Conservation (phyloP, 2,329 filamentous ascomycete species). For the Aspergillus amoenus region DNA sequence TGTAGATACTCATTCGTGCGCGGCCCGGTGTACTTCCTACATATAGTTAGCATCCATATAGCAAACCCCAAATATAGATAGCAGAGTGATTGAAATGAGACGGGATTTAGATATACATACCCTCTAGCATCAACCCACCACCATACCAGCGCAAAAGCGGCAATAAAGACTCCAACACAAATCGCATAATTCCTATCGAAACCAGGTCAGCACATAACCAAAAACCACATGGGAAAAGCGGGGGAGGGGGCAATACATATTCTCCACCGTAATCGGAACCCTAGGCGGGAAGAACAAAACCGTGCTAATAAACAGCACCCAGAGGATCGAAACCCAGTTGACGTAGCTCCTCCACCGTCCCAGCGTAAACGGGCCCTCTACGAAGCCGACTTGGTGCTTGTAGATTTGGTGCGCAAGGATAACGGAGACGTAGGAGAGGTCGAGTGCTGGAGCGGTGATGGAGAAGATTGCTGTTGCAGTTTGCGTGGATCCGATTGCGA, state of each 20-base stretch:
- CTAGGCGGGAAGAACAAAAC: slow-evolving; percentile 57
- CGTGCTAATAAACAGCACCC: slow-evolving; percentile 63
- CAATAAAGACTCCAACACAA: slow-evolving; percentile 48
- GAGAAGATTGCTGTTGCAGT: slow-evolving; percentile 52
- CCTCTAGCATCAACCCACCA: slow-evolving; percentile 46
- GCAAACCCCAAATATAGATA: slow-evolving; percentile 11
- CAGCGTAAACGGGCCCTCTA: slow-evolving; percentile 59
- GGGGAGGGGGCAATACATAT: slow-evolving; percentile 40
- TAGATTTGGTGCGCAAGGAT: slow-evolving; percentile 60
- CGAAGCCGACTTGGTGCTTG: slow-evolving; percentile 52
- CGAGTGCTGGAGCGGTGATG: slow-evolving; percentile 53
- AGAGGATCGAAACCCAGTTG: slow-evolving; percentile 57
- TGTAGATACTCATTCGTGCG: slow-evolving; percentile 54
- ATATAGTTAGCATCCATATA: neutral
- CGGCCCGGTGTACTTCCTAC: slow-evolving; percentile 59
- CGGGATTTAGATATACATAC: slow-evolving; percentile 28
- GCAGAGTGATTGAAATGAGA: neutral
- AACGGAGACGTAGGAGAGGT: slow-evolving; percentile 59
- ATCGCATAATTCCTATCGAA: slow-evolving; percentile 48
- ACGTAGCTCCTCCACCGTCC: slow-evolving; percentile 56
- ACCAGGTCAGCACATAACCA: neutral
- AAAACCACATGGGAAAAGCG: neutral
- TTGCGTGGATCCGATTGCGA: slow-evolving; percentile 45
- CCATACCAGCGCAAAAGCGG: slow-evolving; percentile 51
- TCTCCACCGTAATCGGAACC: slow-evolving; percentile 48